Evolutionary conservation across 2,329 filamentous ascomycete species (phyloP), one percentile per base, ranked within the genome.

Genomic region (Pseudonectria buxi): DNA sequence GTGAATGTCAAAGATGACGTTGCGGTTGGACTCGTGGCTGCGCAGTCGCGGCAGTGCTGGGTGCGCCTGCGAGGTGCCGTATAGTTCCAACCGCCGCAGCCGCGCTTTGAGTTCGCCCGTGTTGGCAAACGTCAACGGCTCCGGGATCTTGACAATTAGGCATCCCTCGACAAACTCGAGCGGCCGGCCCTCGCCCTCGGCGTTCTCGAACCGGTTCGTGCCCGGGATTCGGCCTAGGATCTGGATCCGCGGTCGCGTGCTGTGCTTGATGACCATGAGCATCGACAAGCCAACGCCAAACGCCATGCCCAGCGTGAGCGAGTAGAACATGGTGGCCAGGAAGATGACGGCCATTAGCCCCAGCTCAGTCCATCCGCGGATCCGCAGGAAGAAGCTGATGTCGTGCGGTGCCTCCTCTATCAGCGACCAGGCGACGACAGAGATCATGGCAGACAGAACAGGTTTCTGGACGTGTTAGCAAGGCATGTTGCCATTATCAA

Each of bases 321-420:
- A 95, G 71, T 94, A 96, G 64, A 96, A 90, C 42, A 96, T 86
- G 22, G 92, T 98, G 13, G 89, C 78, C 18, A 87, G 62, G 57
- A 96, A 92, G 56, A 98, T 96, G 41, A 92, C 74, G 14, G 78
- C 64, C 89, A 98, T 96, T 26, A 96, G 76, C 2, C 74, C 71
- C 2, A 98, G 71, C 54, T 96, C 92, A 1, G 78, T 81, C 78
- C 84, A 95, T 37, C 89, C 90, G 22, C 79, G 76, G 41, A 98
- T 90, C 33, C 74, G 77, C 39, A 86, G 63, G 68, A 96, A 98
- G 70, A 96, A 98, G 32, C 73, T 69, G 43, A 98, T 78, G 59
- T 98, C 92, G 52, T 92, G 83, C 0, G 92, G 92, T 10, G 86
- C 87, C 68, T 98, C 92, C 66, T 98, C 92, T 41, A 96, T 85